Conservation (phyloP, 306 rosid genomes). For the Prunus mira region DNA sequence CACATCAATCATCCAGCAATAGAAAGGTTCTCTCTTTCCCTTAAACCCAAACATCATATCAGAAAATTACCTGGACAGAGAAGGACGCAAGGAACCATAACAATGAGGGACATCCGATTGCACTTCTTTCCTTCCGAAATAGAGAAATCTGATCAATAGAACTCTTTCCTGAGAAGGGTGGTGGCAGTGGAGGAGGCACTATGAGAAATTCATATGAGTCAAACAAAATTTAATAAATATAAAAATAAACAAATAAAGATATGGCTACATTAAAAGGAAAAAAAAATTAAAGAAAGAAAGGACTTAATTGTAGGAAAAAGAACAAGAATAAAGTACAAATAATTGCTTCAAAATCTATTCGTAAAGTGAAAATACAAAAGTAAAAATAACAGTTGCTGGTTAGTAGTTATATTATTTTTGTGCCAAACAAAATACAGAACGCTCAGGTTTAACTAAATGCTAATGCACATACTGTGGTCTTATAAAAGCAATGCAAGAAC, state of each 20-base stretch:
- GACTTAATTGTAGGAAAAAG: background rate
- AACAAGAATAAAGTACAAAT: background rate
- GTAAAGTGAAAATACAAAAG: background rate
- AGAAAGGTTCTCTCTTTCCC: background rate
- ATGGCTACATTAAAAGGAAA: constrained; percentile 7
- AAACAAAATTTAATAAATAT: constrained; percentile 24
- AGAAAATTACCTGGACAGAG: constrained; percentile 55
- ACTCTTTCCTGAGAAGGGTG: constrained; percentile 88
- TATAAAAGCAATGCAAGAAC: background rate
- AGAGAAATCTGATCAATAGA: constrained; percentile 48
- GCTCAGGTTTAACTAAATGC: background rate
- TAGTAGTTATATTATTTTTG: background rate
- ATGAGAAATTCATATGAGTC: constrained; percentile 53
- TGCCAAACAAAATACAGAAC: background rate
- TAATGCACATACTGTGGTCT: background rate
- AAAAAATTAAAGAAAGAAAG: background rate
- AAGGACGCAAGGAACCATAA: constrained; percentile 55
- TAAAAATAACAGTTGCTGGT: background rate
- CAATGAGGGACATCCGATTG: constrained; percentile 75
- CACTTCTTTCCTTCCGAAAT: constrained; percentile 66
- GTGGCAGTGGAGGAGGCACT: constrained; percentile 97
- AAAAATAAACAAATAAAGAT: constrained; percentile 1
- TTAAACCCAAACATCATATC: background rate
- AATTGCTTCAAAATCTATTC: too few relatives aligned
- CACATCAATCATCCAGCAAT: background rate